Conservation (phyloP, 2,329 filamentous ascomycete species). For the Bipolaris gigantea region DNA sequence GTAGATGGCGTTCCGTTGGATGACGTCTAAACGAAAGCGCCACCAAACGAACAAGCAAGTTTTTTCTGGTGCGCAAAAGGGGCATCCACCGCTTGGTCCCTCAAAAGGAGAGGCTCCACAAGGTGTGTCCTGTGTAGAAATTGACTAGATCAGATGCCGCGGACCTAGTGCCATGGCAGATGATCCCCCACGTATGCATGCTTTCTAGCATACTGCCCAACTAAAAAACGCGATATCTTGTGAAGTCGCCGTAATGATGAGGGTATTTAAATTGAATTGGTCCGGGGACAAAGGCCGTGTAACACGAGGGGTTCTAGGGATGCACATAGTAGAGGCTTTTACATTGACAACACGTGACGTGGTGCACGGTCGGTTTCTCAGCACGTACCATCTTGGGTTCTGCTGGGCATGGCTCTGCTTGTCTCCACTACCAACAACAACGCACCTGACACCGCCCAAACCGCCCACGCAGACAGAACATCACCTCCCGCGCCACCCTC, state of each 20-base stretch:
- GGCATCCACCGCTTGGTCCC: constrained; percentile 20
- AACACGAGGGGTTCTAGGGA: not conserved
- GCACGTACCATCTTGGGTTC: constrained; percentile 7
- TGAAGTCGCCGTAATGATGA: too few relatives aligned
- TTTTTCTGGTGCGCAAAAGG: constrained; percentile 19
- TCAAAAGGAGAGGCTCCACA: constrained; percentile 18
- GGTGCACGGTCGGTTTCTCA: not conserved
- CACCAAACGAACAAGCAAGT: constrained; percentile 19
- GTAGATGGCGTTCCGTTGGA: constrained; percentile 18
- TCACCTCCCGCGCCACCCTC: not conserved
- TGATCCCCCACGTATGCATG: constrained; percentile 25
- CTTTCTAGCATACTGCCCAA: not conserved
- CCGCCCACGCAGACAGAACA: constrained; percentile 5
- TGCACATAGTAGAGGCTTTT: not conserved
- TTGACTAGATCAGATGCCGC: constrained; percentile 35
- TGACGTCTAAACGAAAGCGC: constrained; percentile 16
- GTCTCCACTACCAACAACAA: constrained; percentile 26
- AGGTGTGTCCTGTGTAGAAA: constrained; percentile 30
- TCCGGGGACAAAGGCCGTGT: not conserved
- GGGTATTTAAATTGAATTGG: not conserved
- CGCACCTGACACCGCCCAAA: constrained; percentile 14
- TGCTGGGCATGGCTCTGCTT: constrained; percentile 21
- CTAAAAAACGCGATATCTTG: not conserved
- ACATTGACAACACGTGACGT: not conserved
- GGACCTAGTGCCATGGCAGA: constrained; percentile 17